Base-by-base conservation (phyloP, 225 moss, liverwort and hornwort genomes). In the Thuidium tamariscinum region DNA sequence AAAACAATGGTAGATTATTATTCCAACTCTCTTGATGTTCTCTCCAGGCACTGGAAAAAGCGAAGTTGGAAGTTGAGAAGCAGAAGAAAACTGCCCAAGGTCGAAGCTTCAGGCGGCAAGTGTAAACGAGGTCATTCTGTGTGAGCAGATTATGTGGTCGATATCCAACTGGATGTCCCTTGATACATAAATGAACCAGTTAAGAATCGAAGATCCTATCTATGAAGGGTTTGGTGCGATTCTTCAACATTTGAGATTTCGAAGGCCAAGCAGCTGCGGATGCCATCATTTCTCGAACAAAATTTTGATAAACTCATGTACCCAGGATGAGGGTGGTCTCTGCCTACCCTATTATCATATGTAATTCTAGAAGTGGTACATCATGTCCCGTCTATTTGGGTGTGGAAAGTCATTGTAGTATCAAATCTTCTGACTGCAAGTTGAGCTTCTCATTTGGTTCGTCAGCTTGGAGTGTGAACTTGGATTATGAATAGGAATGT, bases 41-140 rank as follows among this genome's bases (percentile, higher is more conserved):
- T 77, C 77, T 89, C 55, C 91, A 97, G 96, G 96, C 97, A 39
- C 88, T 97, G 68, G 96, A 97, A 75, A 93, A 95, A 86, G 97
- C 99, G 65, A 97, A 97, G 87, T 88, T 95, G 83, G 99, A 99
- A 85, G 91, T 94, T 72, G 97, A 94, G 87, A 99, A 96, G 91
- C 95, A 99, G 93, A 99, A 93, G 87, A 99, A 97, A 87, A 94
- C 93, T 71, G 96, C 97, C 74, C 96, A 97, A 88, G 99, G 97
- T 76, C 92, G 97, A 83, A 94, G 89, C 84, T 99, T 99, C 89
- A 93, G 87, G 89, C 96, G 99, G 66, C 91, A 89, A 85, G 88
- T 97, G 66, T 97, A 92, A 88, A 54, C 66, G 74, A 82, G 62
- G 68, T 82, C 29, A 69, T 82, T 75, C 54, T 84, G 79, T 62